Base-by-base conservation (phyloP, 2,329 filamentous ascomycete species). In the Ophiostoma sp. region DNA sequence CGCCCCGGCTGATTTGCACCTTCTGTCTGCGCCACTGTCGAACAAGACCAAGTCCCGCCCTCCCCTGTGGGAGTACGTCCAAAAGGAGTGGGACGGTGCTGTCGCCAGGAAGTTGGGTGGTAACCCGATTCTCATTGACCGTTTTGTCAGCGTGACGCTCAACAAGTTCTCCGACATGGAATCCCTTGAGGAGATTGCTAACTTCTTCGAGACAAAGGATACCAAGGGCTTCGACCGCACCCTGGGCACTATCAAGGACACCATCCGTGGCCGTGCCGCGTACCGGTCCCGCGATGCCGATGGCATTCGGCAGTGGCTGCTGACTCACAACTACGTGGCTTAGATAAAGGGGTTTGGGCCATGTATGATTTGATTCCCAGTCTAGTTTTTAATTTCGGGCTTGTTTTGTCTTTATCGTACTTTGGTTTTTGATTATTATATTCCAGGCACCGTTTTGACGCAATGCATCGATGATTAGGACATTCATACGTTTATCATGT, bases 101-200 rank as follows among this genome's bases (percentile, higher is more conserved):
- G 86, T 96, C 64, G 85, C 89, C 68, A 81, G 87, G 72, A 90
- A 90, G 79, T 84, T 98, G 69, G 88, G 75, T 36, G 86, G 78
- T 60, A 97, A 97, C 81, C 91, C 93, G 73, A 90, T 97, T 39
- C 87, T 97, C 3, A 83, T 97, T 20, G 94, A 99, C 80, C 89
- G 94, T 67, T 97, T 96, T 80, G 82, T 99, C 75, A 89, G 91
- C 75, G 83, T 91, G 74, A 89, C 89, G 64, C 82, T 99, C 74
- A 87, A 87, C 76, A 91, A 91, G 77, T 98, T 96, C 78, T 87
- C 91, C 3, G 89, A 93, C 75, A 81, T 83, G 17, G 85, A 86
- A 73, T 84, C 87, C 20, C 86, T 92, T 73, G 84, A 88, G 73
- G 93, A 97, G 69, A 95, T 99, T 76, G 84, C 89, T 67, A 79